Evolutionary conservation across 148 eudicot genomes (phyloP).

Genomic region (Selenicereus undatus): DNA sequence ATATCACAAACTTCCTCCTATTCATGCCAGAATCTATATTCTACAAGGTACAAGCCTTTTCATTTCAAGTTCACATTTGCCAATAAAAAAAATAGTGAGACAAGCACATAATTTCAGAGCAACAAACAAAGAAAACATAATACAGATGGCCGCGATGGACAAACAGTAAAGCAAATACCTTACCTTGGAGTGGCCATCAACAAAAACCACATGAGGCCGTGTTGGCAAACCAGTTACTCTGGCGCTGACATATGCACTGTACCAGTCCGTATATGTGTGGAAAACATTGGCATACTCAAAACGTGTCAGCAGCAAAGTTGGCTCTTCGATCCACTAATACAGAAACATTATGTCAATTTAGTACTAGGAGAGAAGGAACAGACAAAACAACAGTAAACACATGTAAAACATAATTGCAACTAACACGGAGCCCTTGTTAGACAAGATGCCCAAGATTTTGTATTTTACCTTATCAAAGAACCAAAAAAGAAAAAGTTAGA

Average conservation of each 20-base stretch:
- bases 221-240: constrained; percentile 86
- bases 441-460: no score
- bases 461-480: no score
- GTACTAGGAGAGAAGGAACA: neutral
- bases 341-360: neutral
- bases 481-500: no score
- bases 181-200: constrained; percentile 92
- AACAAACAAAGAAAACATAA: neutral
- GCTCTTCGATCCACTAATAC: constrained; percentile 95
- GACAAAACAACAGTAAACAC: no score
- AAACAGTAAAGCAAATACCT: constrained; percentile 22
- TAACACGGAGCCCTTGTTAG: no score
- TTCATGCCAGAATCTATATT: neutral
- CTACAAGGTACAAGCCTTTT: neutral
- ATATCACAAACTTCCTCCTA: neutral
- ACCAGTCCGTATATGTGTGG: constrained; percentile 97
- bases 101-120: neutral
- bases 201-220: constrained; percentile 81
- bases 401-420: no score
- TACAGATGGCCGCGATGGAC: neutral
- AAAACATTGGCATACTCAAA: constrained; percentile 94
- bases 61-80: neutral
- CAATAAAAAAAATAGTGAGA: neutral
- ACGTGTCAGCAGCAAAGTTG: constrained; percentile 79
- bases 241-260: constrained; percentile 81